Evolutionary conservation across 2,329 filamentous ascomycete species (phyloP), one percentile per base, ranked within the genome.

Genomic region (Trichoderma oligosporum): DNA sequence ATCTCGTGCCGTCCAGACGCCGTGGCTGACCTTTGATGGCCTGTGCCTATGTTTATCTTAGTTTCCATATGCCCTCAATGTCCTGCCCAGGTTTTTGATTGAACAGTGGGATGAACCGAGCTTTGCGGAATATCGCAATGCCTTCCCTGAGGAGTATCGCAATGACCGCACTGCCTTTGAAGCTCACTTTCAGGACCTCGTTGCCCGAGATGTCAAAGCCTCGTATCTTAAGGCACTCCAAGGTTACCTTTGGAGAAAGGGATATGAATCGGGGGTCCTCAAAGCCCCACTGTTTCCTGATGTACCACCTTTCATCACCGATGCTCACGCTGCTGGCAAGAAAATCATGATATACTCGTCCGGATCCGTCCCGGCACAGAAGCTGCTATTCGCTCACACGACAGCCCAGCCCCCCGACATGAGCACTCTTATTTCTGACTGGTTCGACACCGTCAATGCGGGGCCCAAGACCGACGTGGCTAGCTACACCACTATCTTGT

Each of bases 381-480:
- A 91, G 73, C 76, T 93, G 60, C 80, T 93, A 61, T 93, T 93
- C 72, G 78, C 79, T 60, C 83, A 91, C 67, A 85, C 83, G 39
- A 75, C 82, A 61, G 77, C 81, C 7, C 73, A 79, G 59, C 77
- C 78, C 16, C 74, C 78, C n/a, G 83, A 90, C 68, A 70, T 89
- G 65, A 81, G 77, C 3, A 73, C 74, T 1, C 70, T 82, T 56
- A 79, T 91, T 58, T 76, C 76, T 42, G 85, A 80, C 63, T 90
- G 84, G 78, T 93, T 90, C 68, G 89, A 94, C 70, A 93, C 89
- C 3, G 82, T 88, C 58, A 93, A 89, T 69, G 89, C 89, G 29
- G 89, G 89, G 1, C 78, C 82, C 56, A 94, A 94, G 76, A 82
- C 79, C 44, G 82, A 90, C 64, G 69, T 73, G 36, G 71, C 69